Evolutionary conservation across 1,284 basidiomycete genomes (phyloP), one percentile per base, ranked within the genome.

Genomic region (Anthracocystis setariae): DNA sequence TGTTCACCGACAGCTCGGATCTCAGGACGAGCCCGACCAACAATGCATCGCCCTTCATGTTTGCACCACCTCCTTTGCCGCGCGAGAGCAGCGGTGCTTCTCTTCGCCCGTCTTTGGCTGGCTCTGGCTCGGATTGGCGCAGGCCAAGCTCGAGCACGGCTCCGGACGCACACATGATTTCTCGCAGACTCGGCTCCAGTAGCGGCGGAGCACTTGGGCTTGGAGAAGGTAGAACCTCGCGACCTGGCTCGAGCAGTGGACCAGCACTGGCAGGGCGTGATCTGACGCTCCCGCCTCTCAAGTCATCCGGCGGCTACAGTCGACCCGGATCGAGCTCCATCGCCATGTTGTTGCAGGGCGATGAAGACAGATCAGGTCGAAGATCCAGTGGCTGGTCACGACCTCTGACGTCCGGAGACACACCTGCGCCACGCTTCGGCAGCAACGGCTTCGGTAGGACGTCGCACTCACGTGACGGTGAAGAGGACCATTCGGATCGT

Each of bases 31-130:
- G 67, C 37, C 74, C 74, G 15, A 55, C 56, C 27, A 66, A 48
- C 52, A 74, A 72, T n/a, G 60, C 70, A 13, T 76, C 74, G 33
- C 74, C 74, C 2, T 76, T 76, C 56, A 76, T 76, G 74, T 76
- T 76, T 24, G 72, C 74, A 51, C 74, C 74, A 8, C 74, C 74
- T 18, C 72, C 74, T 24, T 45, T 74, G 47, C 71, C 66, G 8
- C 61, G 61, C 39, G 71, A 73, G 33, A 62, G 55, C 46, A 55
- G 56, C 40, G 33, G 40, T 27, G 9, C 52, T 3, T 55, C 54
- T 8, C 38, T 60, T 63, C 59, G 69, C 21, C 40, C 46, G 15
- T 55, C 61, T 5, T 21, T 55, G 13, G 52, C 54, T 27, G 52
- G 33, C 3, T 18, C 51, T 18, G 59, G 63, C 13, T 40, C 42